Conservation (phyloP, 2,329 filamentous ascomycete genomes). For the Colletotrichum noveboracense region DNA sequence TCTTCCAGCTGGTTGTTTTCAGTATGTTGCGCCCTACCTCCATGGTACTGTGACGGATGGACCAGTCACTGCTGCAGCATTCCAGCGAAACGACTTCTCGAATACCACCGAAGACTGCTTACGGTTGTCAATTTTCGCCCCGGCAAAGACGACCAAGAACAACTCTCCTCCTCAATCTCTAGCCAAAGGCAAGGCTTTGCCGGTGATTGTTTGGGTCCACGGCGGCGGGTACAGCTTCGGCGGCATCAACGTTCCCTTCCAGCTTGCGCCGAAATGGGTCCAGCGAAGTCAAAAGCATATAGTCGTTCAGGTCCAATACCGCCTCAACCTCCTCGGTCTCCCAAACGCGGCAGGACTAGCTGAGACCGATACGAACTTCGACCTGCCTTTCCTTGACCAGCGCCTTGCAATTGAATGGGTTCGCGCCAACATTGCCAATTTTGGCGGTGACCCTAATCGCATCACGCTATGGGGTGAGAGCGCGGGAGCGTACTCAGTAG, state of each 20-base stretch:
- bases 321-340: background rate
- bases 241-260: slow-evolving; percentile 39
- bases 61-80: background rate
- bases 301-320: background rate
- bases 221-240: slow-evolving; percentile 55
- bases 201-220: slow-evolving; percentile 46
- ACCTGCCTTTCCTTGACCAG: slow-evolving; percentile 48
- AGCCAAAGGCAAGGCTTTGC: background rate
- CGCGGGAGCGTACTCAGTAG: slow-evolving; percentile 42
- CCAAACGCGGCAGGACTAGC: background rate
- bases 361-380: background rate
- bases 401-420: slow-evolving; percentile 55
- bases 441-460: slow-evolving; percentile 46
- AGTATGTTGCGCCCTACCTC: background rate
- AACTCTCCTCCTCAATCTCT: background rate
- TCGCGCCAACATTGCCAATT: slow-evolving; percentile 47
- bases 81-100: background rate
- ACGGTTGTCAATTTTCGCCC: background rate
- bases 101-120: background rate
- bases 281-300: background rate
- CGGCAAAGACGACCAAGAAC: background rate
- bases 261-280: background rate
- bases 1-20: background rate
- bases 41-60: background rate
- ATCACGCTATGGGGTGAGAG: slow-evolving; percentile 48